phyloP scores from a whole-genome alignment of 2,329 filamentous ascomycete species.

The Diaporthe australafricana region DNA sequence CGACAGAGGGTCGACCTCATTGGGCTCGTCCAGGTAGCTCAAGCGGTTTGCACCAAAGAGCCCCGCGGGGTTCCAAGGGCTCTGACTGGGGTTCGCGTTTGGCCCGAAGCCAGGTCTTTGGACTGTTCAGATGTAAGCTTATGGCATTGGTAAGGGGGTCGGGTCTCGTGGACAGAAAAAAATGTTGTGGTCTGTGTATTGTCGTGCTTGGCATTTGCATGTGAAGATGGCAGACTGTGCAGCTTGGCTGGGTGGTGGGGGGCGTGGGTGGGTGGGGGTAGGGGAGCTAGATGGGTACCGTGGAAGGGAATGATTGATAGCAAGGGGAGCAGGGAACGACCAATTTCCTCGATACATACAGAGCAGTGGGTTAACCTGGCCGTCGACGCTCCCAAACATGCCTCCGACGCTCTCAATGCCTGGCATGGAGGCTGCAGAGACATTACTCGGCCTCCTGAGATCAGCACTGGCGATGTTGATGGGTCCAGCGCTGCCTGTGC shows the following conservation, averaged over 20 bases:
- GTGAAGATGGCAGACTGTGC: constrained; percentile 34
- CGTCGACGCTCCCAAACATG: constrained; percentile 45
- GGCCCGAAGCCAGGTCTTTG: constrained; percentile 36
- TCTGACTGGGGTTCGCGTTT: constrained; percentile 40
- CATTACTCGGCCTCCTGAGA: constrained; percentile 51
- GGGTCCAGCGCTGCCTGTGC: constrained; percentile 44
- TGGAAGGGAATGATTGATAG: background rate
- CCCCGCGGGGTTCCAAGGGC: constrained; percentile 42
- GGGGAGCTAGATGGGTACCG: background rate
- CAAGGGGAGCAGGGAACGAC: background rate
- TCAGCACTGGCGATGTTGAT: constrained; percentile 53
- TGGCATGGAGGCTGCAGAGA: constrained; percentile 41
- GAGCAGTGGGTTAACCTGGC: constrained; percentile 60
- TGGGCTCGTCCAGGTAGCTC: constrained; percentile 42
- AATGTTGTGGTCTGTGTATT: constrained; percentile 7
- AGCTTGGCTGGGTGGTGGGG: constrained; percentile 9
- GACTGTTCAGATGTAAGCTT: constrained; percentile 37
- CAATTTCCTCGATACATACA: constrained; percentile 53
- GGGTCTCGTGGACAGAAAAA: constrained; percentile 38
- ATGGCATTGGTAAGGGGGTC: constrained; percentile 3
- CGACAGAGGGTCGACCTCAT: constrained; percentile 57
- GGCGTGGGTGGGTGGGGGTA: background rate
- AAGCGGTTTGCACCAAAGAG: background rate
- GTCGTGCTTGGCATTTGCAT: constrained; percentile 37
- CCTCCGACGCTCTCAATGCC: constrained; percentile 37